A percentile compares a stretch with the other conserved stretches of the same genome.
These are phyloP conservation scores for Trypanosoma mega DNA, from an alignment of 208 protist genomes.

Conservation along the genomic window DNA sequence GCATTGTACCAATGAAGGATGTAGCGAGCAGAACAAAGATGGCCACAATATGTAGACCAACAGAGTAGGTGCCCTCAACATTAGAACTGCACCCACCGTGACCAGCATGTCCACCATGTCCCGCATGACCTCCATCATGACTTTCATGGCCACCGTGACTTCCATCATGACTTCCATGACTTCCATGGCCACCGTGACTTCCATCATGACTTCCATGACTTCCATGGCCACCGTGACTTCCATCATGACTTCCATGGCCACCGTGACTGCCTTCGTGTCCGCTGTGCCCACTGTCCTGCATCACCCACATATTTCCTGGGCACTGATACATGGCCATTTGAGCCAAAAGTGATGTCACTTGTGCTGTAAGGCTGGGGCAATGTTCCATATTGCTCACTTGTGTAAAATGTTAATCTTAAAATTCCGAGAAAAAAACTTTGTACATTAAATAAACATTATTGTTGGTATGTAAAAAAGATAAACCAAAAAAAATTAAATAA, in stretches of 20 bases:
- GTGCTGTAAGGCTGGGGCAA: neutral
- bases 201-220: neutral
- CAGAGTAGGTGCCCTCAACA: constrained; percentile 33
- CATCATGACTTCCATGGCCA: neutral
- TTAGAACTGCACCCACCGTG: constrained; percentile 11
- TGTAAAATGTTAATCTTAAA: neutral
- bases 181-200: neutral
- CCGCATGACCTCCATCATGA: neutral
- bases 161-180: too few species aligned
- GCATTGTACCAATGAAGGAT: constrained; percentile 37
- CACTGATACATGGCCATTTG: neutral
- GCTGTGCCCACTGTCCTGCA: neutral
- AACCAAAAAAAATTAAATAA: neutral
- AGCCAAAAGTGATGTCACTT: neutral
- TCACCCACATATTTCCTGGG: too few species aligned
- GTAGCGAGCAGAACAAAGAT: constrained; percentile 64
- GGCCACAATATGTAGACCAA: constrained; percentile 53
- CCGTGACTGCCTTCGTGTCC: neutral
- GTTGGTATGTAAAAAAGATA: neutral
- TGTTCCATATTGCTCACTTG: neutral
- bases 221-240: neutral
- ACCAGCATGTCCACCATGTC: constrained; percentile 5
- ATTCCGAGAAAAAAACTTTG: too few species aligned
- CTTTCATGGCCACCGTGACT: neutral
- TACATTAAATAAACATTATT: too few species aligned